Conservation (phyloP, 441 rosid genomes). For the Mallotus japonicus region DNA sequence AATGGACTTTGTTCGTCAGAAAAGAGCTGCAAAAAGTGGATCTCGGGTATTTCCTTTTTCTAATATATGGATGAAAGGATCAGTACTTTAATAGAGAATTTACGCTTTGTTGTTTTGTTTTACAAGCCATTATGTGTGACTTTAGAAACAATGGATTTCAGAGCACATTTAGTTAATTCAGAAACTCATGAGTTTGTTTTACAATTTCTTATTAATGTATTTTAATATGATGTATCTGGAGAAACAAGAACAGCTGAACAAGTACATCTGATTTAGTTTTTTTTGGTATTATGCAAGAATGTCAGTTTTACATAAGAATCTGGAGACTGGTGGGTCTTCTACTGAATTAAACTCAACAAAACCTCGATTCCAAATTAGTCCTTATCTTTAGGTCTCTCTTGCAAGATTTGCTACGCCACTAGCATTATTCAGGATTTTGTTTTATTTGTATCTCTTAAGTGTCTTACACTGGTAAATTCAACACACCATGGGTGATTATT, state of each 20-base stretch:
- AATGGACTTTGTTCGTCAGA: slow-evolving; percentile 79
- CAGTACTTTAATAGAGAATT: not conserved
- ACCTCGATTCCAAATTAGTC: not conserved
- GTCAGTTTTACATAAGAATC: not conserved
- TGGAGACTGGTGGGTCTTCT: not conserved
- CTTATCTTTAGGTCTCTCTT: not conserved
- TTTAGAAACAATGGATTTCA: not conserved
- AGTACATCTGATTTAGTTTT: not conserved
- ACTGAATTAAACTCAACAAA: not conserved
- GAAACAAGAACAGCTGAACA: not conserved
- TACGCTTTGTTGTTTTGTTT: not conserved
- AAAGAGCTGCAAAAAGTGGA: slow-evolving; percentile 66
- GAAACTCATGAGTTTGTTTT: not conserved
- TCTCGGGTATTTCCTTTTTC: slow-evolving; percentile 47
- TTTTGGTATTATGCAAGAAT: not conserved
- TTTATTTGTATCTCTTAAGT: not conserved
- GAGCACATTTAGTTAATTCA: not conserved
- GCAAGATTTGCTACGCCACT: not conserved
- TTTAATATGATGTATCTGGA: not conserved
- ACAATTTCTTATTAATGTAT: not conserved
- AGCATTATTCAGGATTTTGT: not conserved
- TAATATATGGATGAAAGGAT: slow-evolving; percentile 6
- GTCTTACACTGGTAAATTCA: not conserved
- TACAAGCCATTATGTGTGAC: not conserved
- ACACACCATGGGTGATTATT: not conserved